Conservation (phyloP, 768 basidiomycete genomes). For the Agaricus subrufescens region DNA sequence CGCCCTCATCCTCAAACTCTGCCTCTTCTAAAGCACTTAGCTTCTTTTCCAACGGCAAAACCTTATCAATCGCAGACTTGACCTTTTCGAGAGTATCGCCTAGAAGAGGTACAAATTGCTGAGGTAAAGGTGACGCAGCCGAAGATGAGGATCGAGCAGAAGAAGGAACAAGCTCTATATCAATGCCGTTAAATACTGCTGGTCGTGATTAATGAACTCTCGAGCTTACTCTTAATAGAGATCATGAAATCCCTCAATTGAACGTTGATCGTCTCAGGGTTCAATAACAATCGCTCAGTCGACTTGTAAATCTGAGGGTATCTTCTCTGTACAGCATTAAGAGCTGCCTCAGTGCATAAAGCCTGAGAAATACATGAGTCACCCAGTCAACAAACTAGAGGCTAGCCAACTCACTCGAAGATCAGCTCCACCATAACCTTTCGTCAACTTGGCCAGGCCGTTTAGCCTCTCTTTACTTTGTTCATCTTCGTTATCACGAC, state of each 20-base stretch:
- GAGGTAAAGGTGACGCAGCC: slow-evolving; percentile 77
- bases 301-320: slow-evolving; percentile 98
- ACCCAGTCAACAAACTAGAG: background rate
- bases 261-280: slow-evolving; percentile 81
- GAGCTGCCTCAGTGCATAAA: slow-evolving; percentile 91
- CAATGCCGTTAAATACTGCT: background rate
- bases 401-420: slow-evolving; percentile 59
- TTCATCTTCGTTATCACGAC: slow-evolving; percentile 27
- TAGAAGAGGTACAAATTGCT: slow-evolving; percentile 79
- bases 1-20: slow-evolving; percentile 77
- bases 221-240: slow-evolving; percentile 83
- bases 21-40: slow-evolving; percentile 90
- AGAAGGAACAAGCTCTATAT: slow-evolving; percentile 85
- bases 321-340: slow-evolving; percentile 92
- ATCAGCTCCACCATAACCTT: slow-evolving; percentile 98
- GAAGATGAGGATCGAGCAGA: slow-evolving; percentile 90
- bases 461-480: slow-evolving; percentile 64
- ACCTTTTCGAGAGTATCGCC: slow-evolving; percentile 62
- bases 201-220: background rate
- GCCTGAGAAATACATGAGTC: slow-evolving; percentile 44
- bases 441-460: slow-evolving; percentile 84
- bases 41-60: slow-evolving; percentile 78
- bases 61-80: slow-evolving; percentile 64
- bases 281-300: slow-evolving; percentile 75
- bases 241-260: slow-evolving; percentile 94